Evolutionary conservation across 805 yeast species (phyloP).

Genomic region (Ogataea saltuana): DNA sequence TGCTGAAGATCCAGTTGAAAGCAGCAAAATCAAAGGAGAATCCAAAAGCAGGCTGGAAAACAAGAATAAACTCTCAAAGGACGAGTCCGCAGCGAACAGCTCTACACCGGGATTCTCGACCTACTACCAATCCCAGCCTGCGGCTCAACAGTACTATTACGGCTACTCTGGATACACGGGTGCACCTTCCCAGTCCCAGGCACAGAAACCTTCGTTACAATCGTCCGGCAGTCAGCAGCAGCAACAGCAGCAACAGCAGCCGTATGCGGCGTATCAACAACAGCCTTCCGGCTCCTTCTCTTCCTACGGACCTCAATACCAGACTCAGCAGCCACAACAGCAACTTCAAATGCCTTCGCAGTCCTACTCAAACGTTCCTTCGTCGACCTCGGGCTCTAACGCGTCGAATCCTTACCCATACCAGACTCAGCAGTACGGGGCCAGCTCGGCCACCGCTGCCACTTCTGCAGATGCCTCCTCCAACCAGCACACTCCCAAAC

Average conservation of each 20-base stretch:
- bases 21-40: constrained; percentile 1
- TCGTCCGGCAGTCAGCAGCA: constrained; percentile 3
- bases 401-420: constrained; percentile 4
- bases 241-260: constrained; percentile 12
- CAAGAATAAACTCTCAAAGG: not conserved
- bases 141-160: constrained; percentile 7
- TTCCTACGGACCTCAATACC: constrained; percentile 10
- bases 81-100: constrained; percentile 1
- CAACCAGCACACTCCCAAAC: constrained; percentile 6
- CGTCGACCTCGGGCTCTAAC: constrained; percentile 13
- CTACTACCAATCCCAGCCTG: constrained; percentile 11
- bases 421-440: constrained; percentile 5
- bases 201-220: not conserved
- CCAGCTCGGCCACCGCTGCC: constrained; percentile 3
- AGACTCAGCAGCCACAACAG: constrained; percentile 10
- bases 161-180: constrained; percentile 4
- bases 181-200: no score
- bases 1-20: not conserved
- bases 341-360: constrained; percentile 9
- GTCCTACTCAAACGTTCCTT: constrained; percentile 5
- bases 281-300: constrained; percentile 7
- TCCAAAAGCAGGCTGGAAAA: not conserved
- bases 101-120: constrained; percentile 4
- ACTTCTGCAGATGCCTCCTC: constrained; percentile 3
- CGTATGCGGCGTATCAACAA: constrained; percentile 5